Conservation (phyloP, 192 early-diverging fungal species). For the Allomyces macrogynus region DNA sequence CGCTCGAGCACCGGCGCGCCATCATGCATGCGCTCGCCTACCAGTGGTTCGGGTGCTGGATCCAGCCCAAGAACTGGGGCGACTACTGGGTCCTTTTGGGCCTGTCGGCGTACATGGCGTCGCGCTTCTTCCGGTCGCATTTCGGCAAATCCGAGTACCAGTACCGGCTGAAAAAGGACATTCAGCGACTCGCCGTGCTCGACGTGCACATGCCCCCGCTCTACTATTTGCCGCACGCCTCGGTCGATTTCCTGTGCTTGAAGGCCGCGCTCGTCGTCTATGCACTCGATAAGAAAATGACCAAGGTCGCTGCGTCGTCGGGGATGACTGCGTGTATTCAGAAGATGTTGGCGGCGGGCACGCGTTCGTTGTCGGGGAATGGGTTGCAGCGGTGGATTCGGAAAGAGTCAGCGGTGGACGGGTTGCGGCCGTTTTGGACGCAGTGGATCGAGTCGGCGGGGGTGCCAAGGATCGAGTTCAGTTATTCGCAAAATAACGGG, state of each 20-base stretch:
- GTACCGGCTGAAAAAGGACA: conserved; percentile 67
- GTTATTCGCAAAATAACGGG: background rate
- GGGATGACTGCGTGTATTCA: conserved; percentile 58
- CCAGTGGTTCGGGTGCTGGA: conserved; percentile 92
- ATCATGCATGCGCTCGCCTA: conserved; percentile 50
- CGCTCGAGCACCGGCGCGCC: conserved; percentile 37
- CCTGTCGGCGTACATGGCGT: conserved; percentile 51
- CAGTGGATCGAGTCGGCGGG: background rate
- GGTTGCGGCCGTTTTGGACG: background rate
- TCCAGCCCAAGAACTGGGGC: conserved; percentile 43
- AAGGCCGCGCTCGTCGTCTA: conserved; percentile 78
- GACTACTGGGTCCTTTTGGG: conserved; percentile 82
- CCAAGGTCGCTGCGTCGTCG: conserved; percentile 47
- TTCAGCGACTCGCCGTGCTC: conserved; percentile 51
- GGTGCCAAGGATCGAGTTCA: background rate
- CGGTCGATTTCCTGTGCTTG: conserved; percentile 49
- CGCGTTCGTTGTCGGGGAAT: background rate
- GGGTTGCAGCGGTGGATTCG: background rate
- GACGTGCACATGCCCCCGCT: conserved; percentile 79
- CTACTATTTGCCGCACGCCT: conserved; percentile 25
- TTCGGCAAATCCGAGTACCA: conserved; percentile 78
- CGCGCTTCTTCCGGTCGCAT: conserved; percentile 53
- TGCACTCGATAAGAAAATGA: conserved; percentile 74
- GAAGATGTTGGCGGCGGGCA: conserved; percentile 53
- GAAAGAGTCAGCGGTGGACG: background rate